Evolutionary conservation across 768 basidiomycete species (phyloP).

Genomic region (Symmetrospora coprosmae): DNA sequence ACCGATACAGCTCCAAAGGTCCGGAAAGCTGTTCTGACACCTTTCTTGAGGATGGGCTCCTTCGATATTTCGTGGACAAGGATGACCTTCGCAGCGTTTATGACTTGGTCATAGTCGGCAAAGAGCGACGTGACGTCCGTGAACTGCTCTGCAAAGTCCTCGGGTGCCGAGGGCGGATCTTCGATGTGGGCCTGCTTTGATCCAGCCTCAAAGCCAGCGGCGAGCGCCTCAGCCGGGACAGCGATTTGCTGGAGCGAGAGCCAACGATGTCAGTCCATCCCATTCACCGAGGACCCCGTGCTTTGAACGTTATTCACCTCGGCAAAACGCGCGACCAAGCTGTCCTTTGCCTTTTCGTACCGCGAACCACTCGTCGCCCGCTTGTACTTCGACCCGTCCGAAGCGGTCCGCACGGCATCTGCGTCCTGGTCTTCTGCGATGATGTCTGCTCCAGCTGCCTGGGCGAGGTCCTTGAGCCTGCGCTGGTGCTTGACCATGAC

Average conservation of each 20-base stretch:
- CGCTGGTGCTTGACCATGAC: slow-evolving; percentile 68
- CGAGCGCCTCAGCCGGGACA: slow-evolving; percentile 63
- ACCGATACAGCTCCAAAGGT: slow-evolving; percentile 62
- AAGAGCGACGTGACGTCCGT: slow-evolving; percentile 32
- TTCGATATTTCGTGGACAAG: slow-evolving; percentile 79
- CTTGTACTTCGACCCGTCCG: slow-evolving; percentile 48
- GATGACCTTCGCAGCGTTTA: slow-evolving; percentile 46
- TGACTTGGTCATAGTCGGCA: background rate
- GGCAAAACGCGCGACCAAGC: slow-evolving; percentile 59
- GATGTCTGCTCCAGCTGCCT: slow-evolving; percentile 32
- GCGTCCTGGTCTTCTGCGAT: slow-evolving; percentile 49
- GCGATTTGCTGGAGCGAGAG: slow-evolving; percentile 57
- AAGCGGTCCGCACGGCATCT: slow-evolving; percentile 38
- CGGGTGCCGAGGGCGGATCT: slow-evolving; percentile 66
- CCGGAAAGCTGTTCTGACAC: slow-evolving; percentile 61
- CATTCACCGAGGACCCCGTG: no score
- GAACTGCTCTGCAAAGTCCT: slow-evolving; percentile 73
- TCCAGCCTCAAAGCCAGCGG: slow-evolving; percentile 53
- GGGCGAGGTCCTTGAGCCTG: slow-evolving; percentile 47
- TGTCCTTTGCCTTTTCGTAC: slow-evolving; percentile 72
- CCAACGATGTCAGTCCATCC: background rate
- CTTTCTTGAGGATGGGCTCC: slow-evolving; percentile 70
- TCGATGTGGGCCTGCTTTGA: slow-evolving; percentile 50
- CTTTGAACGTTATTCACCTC: slow-evolving; percentile 46
- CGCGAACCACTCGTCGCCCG: slow-evolving; percentile 68